These are phyloP conservation scores for Senna tora DNA, from an alignment of 306 rosid genomes.

Conservation along the genomic window DNA sequence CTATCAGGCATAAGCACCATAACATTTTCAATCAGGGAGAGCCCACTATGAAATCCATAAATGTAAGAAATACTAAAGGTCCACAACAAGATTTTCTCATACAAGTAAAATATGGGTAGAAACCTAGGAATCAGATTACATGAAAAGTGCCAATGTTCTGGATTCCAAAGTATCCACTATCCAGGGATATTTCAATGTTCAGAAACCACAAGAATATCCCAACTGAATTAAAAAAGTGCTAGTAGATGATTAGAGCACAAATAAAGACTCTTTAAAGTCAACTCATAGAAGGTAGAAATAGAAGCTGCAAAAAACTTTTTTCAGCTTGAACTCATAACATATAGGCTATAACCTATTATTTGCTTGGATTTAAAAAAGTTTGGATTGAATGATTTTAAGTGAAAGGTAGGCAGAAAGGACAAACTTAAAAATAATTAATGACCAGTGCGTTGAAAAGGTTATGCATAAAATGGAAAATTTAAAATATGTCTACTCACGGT, in stretches of 20 bases:
- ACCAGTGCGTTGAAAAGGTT: neutral
- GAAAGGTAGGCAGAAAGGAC: constrained; percentile 4
- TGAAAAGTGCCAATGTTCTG: neutral
- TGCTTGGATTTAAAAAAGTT: constrained; percentile 18
- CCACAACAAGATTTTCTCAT: neutral
- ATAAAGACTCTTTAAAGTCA: constrained; percentile 5
- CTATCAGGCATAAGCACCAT: constrained; percentile 27
- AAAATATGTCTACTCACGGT: constrained; percentile 68
- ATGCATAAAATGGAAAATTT: neutral
- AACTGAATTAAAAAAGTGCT: neutral
- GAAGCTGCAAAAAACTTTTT: neutral
- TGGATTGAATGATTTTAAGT: neutral
- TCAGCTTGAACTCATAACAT: constrained; percentile 5
- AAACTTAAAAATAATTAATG: constrained; percentile 6
- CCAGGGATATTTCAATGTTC: neutral
- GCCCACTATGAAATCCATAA: constrained; percentile 15
- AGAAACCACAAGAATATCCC: constrained; percentile 18
- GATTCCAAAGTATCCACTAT: neutral
- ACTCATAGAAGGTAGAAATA: constrained; percentile 28
- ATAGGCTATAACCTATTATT: constrained; percentile 9
- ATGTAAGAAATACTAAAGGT: neutral
- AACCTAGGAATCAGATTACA: neutral
- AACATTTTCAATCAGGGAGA: constrained; percentile 16
- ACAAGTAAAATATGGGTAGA: neutral
- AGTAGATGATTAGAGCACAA: constrained; percentile 15